A percentile compares a stretch with the other conserved stretches of the same genome.
phyloP scores from a whole-genome alignment of 2,329 filamentous ascomycete genomes.

The Dendryphion nanum region DNA sequence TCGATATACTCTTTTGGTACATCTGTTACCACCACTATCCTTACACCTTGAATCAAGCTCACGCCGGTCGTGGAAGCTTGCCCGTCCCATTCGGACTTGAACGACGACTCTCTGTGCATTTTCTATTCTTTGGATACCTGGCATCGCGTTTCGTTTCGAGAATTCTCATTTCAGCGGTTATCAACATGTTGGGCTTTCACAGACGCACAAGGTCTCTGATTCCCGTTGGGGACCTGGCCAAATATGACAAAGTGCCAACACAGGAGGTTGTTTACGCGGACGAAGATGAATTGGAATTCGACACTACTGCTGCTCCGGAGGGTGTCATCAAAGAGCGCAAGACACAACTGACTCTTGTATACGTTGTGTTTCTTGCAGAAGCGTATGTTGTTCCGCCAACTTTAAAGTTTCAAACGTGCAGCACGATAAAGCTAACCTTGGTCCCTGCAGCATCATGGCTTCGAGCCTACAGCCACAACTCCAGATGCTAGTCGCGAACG shows the following conservation, averaged over 20 bases:
- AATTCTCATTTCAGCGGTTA: slow-evolving; percentile 3
- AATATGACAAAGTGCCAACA: slow-evolving; percentile 40
- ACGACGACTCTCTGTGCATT: neutral
- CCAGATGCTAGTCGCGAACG: slow-evolving; percentile 45
- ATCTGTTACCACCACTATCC: slow-evolving; percentile 29
- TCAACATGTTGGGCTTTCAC: slow-evolving; percentile 45
- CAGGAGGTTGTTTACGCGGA: slow-evolving; percentile 25
- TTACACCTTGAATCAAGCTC: slow-evolving; percentile 10
- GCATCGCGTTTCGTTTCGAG: slow-evolving; percentile 2
- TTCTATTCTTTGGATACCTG: neutral
- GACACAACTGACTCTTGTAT: slow-evolving; percentile 44
- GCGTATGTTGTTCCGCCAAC: slow-evolving; percentile 31
- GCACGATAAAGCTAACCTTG: neutral
- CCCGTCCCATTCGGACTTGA: neutral
- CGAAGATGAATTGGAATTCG: slow-evolving; percentile 30
- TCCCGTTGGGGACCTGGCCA: slow-evolving; percentile 42
- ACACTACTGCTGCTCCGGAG: slow-evolving; percentile 6
- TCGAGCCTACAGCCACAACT: slow-evolving; percentile 49
- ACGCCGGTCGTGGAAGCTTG: neutral
- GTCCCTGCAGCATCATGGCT: slow-evolving; percentile 42
- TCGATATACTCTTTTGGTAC: slow-evolving; percentile 22
- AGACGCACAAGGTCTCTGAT: slow-evolving; percentile 43
- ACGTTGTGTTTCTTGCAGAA: slow-evolving; percentile 49
- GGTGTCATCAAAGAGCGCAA: slow-evolving; percentile 13
- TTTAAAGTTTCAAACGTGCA: neutral